Conservation (phyloP, 2,329 filamentous ascomycete species). For the Coniochaeta hoffmannii region DNA sequence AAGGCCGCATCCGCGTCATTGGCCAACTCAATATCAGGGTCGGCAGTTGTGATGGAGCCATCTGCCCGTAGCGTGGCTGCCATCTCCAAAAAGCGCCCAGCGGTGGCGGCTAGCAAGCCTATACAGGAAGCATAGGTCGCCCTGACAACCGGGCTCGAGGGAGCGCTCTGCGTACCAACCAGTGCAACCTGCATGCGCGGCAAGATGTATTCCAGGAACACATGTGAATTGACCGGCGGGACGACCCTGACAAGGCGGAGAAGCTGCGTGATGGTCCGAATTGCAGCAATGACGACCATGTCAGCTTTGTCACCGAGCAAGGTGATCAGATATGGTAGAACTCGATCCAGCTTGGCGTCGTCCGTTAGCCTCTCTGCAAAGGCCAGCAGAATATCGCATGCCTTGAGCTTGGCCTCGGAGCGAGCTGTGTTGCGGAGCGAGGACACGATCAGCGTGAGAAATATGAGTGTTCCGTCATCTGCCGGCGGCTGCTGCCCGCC, state of each 20-base stretch:
- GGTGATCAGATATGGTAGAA: conserved; percentile 82
- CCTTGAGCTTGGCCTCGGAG: conserved; percentile 77
- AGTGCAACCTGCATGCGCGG: conserved; percentile 53
- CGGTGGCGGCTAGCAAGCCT: conserved; percentile 79
- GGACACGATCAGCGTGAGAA: conserved; percentile 80
- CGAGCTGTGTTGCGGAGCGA: conserved; percentile 85
- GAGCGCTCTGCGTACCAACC: conserved; percentile 35
- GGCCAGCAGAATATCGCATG: conserved; percentile 84
- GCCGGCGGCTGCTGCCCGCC: conserved; percentile 52
- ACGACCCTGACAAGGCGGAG: conserved; percentile 82
- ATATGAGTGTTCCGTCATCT: conserved; percentile 89
- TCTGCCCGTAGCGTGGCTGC: conserved; percentile 81
- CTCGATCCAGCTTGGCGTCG: conserved; percentile 89
- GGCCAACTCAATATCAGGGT: conserved; percentile 73
- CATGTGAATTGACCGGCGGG: conserved; percentile 66
- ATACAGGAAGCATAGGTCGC: conserved; percentile 91
- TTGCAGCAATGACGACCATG: conserved; percentile 75
- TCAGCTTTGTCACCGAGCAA: conserved; percentile 77
- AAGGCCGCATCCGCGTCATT: conserved; percentile 61
- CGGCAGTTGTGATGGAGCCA: conserved; percentile 67
- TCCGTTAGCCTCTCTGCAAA: conserved; percentile 89
- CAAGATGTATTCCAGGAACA: conserved; percentile 61
- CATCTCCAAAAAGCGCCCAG: conserved; percentile 80
- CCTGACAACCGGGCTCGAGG: conserved; percentile 63
- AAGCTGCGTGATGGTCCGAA: conserved; percentile 82